Evolutionary conservation across 2,329 filamentous ascomycete species (phyloP), one percentile per base, ranked within the genome.

Genomic region (Pyrenophora tritici-repentis): DNA sequence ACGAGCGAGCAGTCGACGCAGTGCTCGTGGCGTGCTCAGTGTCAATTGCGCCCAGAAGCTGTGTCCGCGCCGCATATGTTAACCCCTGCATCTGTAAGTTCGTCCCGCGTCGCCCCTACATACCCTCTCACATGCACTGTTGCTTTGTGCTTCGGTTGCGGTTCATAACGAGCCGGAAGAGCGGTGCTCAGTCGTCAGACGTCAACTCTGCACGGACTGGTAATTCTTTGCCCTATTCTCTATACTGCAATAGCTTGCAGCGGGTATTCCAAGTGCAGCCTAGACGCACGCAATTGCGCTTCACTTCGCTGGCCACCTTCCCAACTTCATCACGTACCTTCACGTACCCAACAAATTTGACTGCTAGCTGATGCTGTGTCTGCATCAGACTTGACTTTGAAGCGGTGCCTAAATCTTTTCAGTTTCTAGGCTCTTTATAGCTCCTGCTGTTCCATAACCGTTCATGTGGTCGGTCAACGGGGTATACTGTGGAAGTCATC

Each of bases 131-230:
- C 56, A 59, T 66, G 59, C 62, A 58, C 56, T 65, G 60, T 52
- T 65, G 62, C 66, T 47, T 51, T 55, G 40, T 51, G 59, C 63
- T 63, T 67, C 69, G 65, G 65, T 60, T 70, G 61, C 64, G 59
- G 53, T 61, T 63, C 61, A 66, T 57, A 62, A 66, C 61, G 61
- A 65, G 62, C 70, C 67, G 67, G 63, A 67, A 55, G 52, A 59
- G 47, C 51, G 62, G 63, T 66, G 64, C 62, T 69, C 59, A 66
- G 65, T 71, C 68, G 63, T 66, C 69, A 70, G 67, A 71, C 66
- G 65, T 69, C 70, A 71, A 66, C 62, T 66, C 68, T 73, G 70
- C 68, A 73, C 68, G 67, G 68, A 70, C 70, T 66, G 57, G 58
- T 62, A 64, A 56, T 66, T 70, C 64, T 66, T 65, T 71, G 66